Evolutionary conservation across 208 protist species (phyloP), one percentile per base, ranked within the genome.

Genomic region (Blastocrithidia nonstop): DNA sequence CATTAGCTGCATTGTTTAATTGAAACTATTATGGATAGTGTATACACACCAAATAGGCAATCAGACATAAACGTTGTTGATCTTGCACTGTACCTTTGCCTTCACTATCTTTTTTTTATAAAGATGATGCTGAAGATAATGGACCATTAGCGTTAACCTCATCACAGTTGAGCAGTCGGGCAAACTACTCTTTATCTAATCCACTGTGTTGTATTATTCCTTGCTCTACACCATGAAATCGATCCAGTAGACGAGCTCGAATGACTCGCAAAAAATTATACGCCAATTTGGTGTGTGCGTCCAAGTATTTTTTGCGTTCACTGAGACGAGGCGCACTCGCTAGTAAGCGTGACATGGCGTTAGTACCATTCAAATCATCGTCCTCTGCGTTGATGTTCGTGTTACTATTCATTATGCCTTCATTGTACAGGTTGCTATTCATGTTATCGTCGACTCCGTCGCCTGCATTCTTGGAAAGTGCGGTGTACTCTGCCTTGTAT

Each of bases 151-250:
- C n/a, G n/a, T n/a, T n/a, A n/a, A n/a, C n/a, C n/a, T n/a, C n/a
- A n/a, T n/a, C n/a, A n/a, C n/a, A n/a, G n/a, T n/a, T 26, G 7
- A 93, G 44, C 27, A 84, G 46, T 35, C 64, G 68, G 29, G 53
- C 59, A 49, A 90, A 77, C 54, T 88, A 65, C 46, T 78, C 70
- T 37, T 58, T 41, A 50, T 93, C 80, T 17, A 88, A 54, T 15
- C 63, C 71, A 13, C 73, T 71, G 23, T 64, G 65, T 25, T 67
- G 66, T 24, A 93, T 66, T 21, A 87, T 45, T 19, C 53, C 75
- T 20, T 68, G 49, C 66, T 85, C 84, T 1, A 93, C 78, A 23
- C 84, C 84, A 58, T 87, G 69, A 56, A 88, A 90, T 50, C 69
- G 61, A 54, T 89, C 81, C 16, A 89, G 64, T 28, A 80, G 61